These are phyloP conservation scores for Argentina anserina DNA, from an alignment of 306 rosid genomes.

Conservation along the genomic window DNA sequence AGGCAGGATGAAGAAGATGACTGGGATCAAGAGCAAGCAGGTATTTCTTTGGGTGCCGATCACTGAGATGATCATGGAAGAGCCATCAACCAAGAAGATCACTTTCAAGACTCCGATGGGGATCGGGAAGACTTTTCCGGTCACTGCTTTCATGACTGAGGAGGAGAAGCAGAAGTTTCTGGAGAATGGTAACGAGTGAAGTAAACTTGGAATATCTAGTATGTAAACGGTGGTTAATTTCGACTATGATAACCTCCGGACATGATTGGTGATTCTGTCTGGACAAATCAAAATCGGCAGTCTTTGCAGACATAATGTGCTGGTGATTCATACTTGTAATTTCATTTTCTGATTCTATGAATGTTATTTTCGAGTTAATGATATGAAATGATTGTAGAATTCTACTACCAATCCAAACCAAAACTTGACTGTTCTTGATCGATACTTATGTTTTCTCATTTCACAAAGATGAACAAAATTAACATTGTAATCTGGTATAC, in stretches of 20 bases:
- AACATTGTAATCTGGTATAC: no score
- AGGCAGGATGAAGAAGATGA: slow-evolving; percentile 75
- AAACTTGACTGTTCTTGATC: not conserved
- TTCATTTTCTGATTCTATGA: not conserved
- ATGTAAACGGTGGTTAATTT: not conserved
- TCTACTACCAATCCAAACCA: no score
- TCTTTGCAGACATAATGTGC: not conserved
- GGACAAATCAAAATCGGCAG: not conserved
- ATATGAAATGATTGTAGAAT: no score
- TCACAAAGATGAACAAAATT: no score
- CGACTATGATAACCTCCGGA: not conserved
- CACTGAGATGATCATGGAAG: slow-evolving; percentile 64
- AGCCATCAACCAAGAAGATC: slow-evolving; percentile 38
- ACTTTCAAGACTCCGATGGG: slow-evolving; percentile 67
- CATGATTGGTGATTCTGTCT: not conserved
- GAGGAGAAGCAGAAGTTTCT: slow-evolving; percentile 47
- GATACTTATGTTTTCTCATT: no score
- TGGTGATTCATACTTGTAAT: not conserved
- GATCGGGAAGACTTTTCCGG: slow-evolving; percentile 61
- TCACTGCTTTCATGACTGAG: slow-evolving; percentile 56
- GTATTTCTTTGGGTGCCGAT: slow-evolving; percentile 70
- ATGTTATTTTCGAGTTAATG: not conserved
- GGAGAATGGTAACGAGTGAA: slow-evolving; percentile 27
- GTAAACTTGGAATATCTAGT: not conserved
- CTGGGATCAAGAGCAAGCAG: slow-evolving; percentile 72